Evolutionary conservation across 352 stramenopile species (phyloP), one percentile per base, ranked within the genome.

Genomic region (Plasmopara muralis): DNA sequence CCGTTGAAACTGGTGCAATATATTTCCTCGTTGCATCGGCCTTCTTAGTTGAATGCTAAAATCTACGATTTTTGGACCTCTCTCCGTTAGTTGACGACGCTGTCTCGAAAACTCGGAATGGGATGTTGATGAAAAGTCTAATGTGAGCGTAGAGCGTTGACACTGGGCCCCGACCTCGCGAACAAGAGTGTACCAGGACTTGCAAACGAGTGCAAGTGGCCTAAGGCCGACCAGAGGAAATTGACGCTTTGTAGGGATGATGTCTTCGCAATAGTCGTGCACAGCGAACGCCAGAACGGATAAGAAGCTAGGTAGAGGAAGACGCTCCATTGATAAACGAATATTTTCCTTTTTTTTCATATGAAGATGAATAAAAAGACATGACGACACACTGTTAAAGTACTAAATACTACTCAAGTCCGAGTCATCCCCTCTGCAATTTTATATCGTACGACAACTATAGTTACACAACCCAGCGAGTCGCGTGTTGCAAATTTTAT

Each of bases 31-130:
- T 16, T 10, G 43, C 3, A 40, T 20, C 3, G 51, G 31, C 8
- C 56, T 30, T 9, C 64, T 64, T 46, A 79, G 56, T 39, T 47
- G 52, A 16, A 79, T 38, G n/a, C 38, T 53, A 31, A 77, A 51
- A 18, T 68, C 53, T 7, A 61, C 37, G 13, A 79, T 44, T 53
- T 51, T 42, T 18, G 35, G 6, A 16, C 70, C 64, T 28, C 62
- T 42, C 44, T 60, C 44, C 14, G 38, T 44, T 55, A 60, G 44
- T 39, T 18, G 53, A 28, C 53, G 53, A 41, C 40, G 46, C 1
- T 46, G 39, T 60, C 44, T 37, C 29, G 58, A 33, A 7, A 64
- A 39, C 43, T 72, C 62, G 0, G 25, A 30, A 43, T 59, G 58
- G 5, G 41, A 53, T 1, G 46, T 53, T 2, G 30, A 59, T 1